phyloP scores from a whole-genome alignment of 495 filamentous ascomycete species.

The Podospora appendiculata region DNA sequence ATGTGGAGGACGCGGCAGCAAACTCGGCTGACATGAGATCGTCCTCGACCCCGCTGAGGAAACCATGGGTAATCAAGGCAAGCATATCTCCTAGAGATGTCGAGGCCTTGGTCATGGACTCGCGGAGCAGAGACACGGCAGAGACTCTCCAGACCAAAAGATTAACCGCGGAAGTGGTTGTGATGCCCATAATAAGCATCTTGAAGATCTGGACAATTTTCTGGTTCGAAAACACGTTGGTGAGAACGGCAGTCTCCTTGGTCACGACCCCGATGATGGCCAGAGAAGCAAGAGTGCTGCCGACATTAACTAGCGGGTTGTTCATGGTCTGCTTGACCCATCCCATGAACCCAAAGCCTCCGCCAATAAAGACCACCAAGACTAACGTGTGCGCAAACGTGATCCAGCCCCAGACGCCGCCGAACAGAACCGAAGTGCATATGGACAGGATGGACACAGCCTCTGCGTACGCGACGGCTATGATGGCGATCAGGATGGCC shows the following conservation, averaged over 20 bases:
- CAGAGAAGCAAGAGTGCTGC: slow-evolving; percentile 82
- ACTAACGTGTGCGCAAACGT: slow-evolving; percentile 73
- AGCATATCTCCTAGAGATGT: slow-evolving; percentile 75
- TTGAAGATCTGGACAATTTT: slow-evolving; percentile 85
- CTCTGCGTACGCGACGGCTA: slow-evolving; percentile 77
- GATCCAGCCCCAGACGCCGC: slow-evolving; percentile 52
- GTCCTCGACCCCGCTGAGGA: slow-evolving; percentile 76
- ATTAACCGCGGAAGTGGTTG: slow-evolving; percentile 66
- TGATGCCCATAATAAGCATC: slow-evolving; percentile 84
- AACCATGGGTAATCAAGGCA: slow-evolving; percentile 72
- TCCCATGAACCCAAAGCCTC: slow-evolving; percentile 80
- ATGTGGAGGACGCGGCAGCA: slow-evolving; percentile 54
- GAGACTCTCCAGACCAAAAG: slow-evolving; percentile 74
- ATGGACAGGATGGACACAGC: slow-evolving; percentile 80
- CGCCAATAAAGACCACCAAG: slow-evolving; percentile 79
- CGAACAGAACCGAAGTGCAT: slow-evolving; percentile 73
- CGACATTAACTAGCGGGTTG: slow-evolving; percentile 83
- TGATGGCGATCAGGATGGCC: slow-evolving; percentile 72
- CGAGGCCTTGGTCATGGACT: slow-evolving; percentile 68
- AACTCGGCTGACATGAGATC: slow-evolving; percentile 60
- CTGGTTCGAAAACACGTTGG: slow-evolving; percentile 65
- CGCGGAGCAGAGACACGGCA: slow-evolving; percentile 65
- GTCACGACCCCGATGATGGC: slow-evolving; percentile 88
- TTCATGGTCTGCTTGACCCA: slow-evolving; percentile 87
- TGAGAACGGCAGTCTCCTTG: slow-evolving; percentile 83